Percentiles rank a stretch among this genome's conserved stretches.
Conservation (phyloP, 306 rosid species). For the Acacia crassicarpa region DNA sequence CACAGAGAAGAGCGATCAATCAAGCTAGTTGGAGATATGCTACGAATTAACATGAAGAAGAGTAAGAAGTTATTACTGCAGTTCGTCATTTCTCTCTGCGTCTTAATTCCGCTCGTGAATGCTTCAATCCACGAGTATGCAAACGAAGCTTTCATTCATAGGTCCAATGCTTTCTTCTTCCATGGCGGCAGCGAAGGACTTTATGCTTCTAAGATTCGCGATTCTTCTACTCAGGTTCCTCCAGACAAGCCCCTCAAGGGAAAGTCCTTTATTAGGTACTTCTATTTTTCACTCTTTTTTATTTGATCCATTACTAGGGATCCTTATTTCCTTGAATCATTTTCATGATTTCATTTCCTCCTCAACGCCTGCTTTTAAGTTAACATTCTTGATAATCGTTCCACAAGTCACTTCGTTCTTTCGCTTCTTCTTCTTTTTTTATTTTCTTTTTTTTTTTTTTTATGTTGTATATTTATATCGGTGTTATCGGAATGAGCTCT, state of each 20-base stretch:
- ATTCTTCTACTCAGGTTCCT: conserved; percentile 24
- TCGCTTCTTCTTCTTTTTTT: too few relatives aligned
- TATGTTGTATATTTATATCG: background rate
- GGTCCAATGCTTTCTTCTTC: conserved; percentile 93
- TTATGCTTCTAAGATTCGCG: conserved; percentile 53
- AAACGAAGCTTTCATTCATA: conserved; percentile 57
- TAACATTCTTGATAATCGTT: background rate
- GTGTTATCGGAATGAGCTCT: background rate
- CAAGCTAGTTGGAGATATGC: background rate
- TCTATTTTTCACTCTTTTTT: background rate
- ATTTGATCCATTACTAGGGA: background rate
- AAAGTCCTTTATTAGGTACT: conserved; percentile 70
- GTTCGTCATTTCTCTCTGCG: conserved; percentile 11
- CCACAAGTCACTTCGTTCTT: background rate
- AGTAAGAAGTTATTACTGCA: background rate
- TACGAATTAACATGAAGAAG: background rate
- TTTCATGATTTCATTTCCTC: background rate
- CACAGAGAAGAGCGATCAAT: background rate
- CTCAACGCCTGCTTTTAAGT: background rate
- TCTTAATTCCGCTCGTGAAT: conserved; percentile 22
- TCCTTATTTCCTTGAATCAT: background rate
- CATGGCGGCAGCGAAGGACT: conserved; percentile 94
- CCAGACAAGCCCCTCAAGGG: conserved; percentile 48
- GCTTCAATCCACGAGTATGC: conserved; percentile 81
- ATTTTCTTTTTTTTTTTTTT: too few relatives aligned